These are phyloP conservation scores for Omphalotus olearius DNA, from an alignment of 1,284 basidiomycete genomes.

Conservation along the genomic window DNA sequence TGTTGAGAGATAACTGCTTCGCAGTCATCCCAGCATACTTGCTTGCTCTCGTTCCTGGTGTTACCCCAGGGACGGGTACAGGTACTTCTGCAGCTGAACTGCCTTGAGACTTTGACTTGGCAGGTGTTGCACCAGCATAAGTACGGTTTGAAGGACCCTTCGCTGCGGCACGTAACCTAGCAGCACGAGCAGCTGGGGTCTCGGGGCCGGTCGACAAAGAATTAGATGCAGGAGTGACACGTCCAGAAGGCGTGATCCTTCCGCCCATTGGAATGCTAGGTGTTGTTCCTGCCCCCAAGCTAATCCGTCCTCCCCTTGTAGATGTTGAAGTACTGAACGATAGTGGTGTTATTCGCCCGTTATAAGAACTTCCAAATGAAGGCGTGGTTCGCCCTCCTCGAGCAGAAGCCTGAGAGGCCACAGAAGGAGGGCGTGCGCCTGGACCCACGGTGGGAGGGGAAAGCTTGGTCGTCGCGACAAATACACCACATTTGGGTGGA, in stretches of 20 bases:
- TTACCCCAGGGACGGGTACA: constrained; percentile 24
- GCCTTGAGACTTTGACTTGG: constrained; percentile 21
- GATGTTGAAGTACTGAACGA: constrained; percentile 21
- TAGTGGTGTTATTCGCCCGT: constrained; percentile 15
- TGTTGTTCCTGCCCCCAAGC: neutral
- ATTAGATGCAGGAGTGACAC: constrained; percentile 31
- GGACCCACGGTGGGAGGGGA: constrained; percentile 67
- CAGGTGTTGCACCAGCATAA: constrained; percentile 26
- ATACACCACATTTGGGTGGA: constrained; percentile 85
- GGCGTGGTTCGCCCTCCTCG: constrained; percentile 56
- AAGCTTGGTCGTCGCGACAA: constrained; percentile 81
- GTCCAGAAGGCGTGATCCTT: constrained; percentile 28
- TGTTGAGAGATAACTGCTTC: constrained; percentile 53
- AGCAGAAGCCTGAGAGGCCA: constrained; percentile 54
- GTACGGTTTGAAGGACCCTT: constrained; percentile 19
- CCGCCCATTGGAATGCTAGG: constrained; percentile 5
- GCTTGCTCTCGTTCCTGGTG: constrained; percentile 78
- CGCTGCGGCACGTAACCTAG: constrained; percentile 23
- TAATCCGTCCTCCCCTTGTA: neutral
- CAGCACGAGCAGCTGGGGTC: constrained; percentile 30
- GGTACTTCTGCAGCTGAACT: constrained; percentile 33
- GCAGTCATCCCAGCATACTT: constrained; percentile 82
- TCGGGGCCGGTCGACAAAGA: constrained; percentile 27
- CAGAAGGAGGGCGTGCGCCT: constrained; percentile 64
- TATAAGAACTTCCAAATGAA: constrained; percentile 25